phyloP scores from a whole-genome alignment of 495 filamentous ascomycete genomes.

The Glonium stellatum region DNA sequence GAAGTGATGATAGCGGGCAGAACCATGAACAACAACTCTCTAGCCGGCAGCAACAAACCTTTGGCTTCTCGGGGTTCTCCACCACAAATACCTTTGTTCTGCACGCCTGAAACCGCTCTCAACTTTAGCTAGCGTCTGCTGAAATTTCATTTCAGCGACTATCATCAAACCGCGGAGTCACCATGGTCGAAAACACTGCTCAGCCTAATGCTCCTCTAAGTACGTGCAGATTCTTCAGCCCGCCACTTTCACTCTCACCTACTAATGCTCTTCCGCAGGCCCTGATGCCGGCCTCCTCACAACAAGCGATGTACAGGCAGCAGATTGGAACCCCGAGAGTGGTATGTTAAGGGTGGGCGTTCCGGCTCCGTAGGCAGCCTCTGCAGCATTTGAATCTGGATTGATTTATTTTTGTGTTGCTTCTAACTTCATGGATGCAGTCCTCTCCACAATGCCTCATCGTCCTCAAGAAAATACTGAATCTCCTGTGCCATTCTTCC shows the following conservation, averaged over 20 bases:
- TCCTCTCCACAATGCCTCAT: slow-evolving; percentile 43
- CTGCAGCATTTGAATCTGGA: slow-evolving; percentile 1
- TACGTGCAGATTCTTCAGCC: slow-evolving; percentile 9
- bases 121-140: no score
- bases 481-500: slow-evolving; percentile 85
- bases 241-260: background rate
- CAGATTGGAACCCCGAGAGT: slow-evolving; percentile 33
- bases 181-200: background rate
- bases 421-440: slow-evolving; percentile 11
- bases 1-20: no score
- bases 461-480: slow-evolving; percentile 52
- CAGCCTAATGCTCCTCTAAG: slow-evolving; percentile 33
- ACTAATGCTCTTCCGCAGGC: slow-evolving; percentile 5
- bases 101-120: no score
- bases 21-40: no score
- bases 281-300: slow-evolving; percentile 23
- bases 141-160: no score
- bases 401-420: background rate
- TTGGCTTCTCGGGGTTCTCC: no score
- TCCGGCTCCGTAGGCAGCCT: slow-evolving; percentile 21
- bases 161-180: no score
- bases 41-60: no score
- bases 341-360: slow-evolving; percentile 29
- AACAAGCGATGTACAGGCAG: slow-evolving; percentile 6
- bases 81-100: no score